A percentile compares a stretch with the other conserved stretches of the same genome.
These are phyloP conservation scores for Nyctanthes arbortristis DNA, from an alignment of 257 asterid genomes.

Conservation along the genomic window DNA sequence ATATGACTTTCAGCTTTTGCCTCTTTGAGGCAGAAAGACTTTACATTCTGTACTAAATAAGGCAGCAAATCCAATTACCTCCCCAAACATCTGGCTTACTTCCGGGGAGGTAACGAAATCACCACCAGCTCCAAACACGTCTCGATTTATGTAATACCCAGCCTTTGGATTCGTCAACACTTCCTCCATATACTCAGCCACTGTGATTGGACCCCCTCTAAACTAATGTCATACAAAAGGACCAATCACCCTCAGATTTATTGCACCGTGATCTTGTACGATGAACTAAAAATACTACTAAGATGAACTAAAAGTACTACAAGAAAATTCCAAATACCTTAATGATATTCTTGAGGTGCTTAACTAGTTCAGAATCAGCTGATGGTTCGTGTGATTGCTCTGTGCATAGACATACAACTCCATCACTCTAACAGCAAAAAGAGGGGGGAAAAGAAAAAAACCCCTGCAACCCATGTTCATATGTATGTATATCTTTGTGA, in stretches of 20 bases:
- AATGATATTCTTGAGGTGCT: conserved; percentile 79
- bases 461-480: neutral
- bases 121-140: conserved; percentile 90
- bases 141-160: conserved; percentile 90
- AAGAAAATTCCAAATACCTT: conserved; percentile 42
- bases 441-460: neutral
- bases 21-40: neutral
- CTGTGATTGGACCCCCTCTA: conserved; percentile 96
- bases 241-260: conserved; percentile 18
- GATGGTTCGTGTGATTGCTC: conserved; percentile 78
- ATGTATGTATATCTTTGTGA: neutral
- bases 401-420: conserved; percentile 39
- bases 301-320: neutral
- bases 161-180: conserved; percentile 88
- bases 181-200: conserved; percentile 98
- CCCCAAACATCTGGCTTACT: conserved; percentile 99
- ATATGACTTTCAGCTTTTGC: neutral
- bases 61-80: conserved; percentile 46
- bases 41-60: neutral
- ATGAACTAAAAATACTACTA: too few relatives aligned
- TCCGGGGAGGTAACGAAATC: conserved; percentile 98
- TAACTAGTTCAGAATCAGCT: conserved; percentile 75
- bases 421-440: neutral
- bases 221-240: conserved; percentile 42
- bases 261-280: neutral